A percentile compares a stretch with the other conserved stretches of the same genome.
These are phyloP conservation scores for Cicer judaicum DNA, from an alignment of 306 rosid species.

Conservation along the genomic window DNA sequence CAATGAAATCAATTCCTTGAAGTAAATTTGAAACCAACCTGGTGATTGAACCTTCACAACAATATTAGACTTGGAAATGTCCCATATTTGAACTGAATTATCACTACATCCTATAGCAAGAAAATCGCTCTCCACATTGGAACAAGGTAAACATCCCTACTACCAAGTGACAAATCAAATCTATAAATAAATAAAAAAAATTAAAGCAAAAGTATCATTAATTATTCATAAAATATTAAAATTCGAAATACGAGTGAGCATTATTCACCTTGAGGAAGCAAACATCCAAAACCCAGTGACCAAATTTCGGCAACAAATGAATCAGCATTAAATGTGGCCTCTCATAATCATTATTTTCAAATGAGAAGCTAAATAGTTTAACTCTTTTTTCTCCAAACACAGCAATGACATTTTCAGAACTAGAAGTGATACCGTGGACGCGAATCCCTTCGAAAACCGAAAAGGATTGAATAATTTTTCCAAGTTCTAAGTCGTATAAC, in stretches of 20 bases:
- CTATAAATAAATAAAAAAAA: slow-evolving; percentile 6
- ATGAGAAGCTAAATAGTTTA: slow-evolving; percentile 57
- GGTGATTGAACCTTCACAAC: slow-evolving; percentile 79
- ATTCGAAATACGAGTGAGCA: background rate
- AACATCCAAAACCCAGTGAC: slow-evolving; percentile 87
- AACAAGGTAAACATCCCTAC: slow-evolving; percentile 52
- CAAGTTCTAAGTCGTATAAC: slow-evolving; percentile 62
- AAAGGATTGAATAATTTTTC: slow-evolving; percentile 52
- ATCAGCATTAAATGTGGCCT: slow-evolving; percentile 45
- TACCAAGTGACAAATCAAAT: slow-evolving; percentile 37
- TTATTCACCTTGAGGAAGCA: slow-evolving; percentile 72
- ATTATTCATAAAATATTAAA: slow-evolving; percentile 22
- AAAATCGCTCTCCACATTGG: slow-evolving; percentile 48
- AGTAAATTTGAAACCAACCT: slow-evolving; percentile 61
- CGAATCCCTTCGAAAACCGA: slow-evolving; percentile 86
- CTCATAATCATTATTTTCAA: slow-evolving; percentile 43
- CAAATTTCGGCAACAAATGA: slow-evolving; percentile 70
- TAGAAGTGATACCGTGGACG: slow-evolving; percentile 77
- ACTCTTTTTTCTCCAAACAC: slow-evolving; percentile 85
- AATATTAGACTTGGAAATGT: slow-evolving; percentile 53
- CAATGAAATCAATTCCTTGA: slow-evolving; percentile 15
- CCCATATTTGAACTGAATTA: slow-evolving; percentile 90
- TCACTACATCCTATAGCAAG: slow-evolving; percentile 84
- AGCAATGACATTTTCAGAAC: slow-evolving; percentile 45
- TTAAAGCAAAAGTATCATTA: slow-evolving; percentile 25